Conservation (phyloP, 73 alveolate genomes). For the Blepharisma stoltei region DNA sequence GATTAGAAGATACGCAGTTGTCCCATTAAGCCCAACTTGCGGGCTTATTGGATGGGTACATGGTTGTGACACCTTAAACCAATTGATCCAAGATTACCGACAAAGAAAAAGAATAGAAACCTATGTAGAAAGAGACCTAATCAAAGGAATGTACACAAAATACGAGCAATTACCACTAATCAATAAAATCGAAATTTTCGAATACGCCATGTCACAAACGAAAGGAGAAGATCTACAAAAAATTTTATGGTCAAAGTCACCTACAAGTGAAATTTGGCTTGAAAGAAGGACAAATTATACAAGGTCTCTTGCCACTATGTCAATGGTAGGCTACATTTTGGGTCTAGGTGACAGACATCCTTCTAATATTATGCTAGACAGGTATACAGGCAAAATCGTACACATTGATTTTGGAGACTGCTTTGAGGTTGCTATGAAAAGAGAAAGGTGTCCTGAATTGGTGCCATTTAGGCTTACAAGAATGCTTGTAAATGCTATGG, state of each 20-base stretch:
- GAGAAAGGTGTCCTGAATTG: slow-evolving; percentile 98
- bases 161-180: slow-evolving; percentile 80
- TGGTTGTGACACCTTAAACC: slow-evolving; percentile 93
- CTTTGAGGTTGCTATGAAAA: slow-evolving; percentile 96
- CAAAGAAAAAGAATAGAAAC: slow-evolving; percentile 71
- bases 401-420: slow-evolving; percentile 99
- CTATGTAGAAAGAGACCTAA: slow-evolving; percentile 80
- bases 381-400: slow-evolving; percentile 88
- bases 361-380: slow-evolving; percentile 95
- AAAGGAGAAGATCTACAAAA: slow-evolving; percentile 92
- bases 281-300: slow-evolving; percentile 96
- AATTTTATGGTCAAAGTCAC: slow-evolving; percentile 90
- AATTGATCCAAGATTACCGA: slow-evolving; percentile 92
- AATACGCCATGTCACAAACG: slow-evolving; percentile 86
- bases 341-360: slow-evolving; percentile 99
- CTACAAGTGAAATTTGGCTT: slow-evolving; percentile 92
- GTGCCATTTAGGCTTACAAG: slow-evolving; percentile 98
- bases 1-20: slow-evolving; percentile 94
- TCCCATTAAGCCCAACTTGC: slow-evolving; percentile 90
- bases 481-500: slow-evolving; percentile 99
- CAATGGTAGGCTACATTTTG: slow-evolving; percentile 97
- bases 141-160: slow-evolving; percentile 77
- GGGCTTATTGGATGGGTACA: slow-evolving; percentile 99
- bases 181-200: slow-evolving; percentile 87
- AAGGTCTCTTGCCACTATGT: slow-evolving; percentile 94